Evolutionary conservation across 176 grass and related monocot genomes (phyloP).

Genomic region (Hyparrhenia diplandra): DNA sequence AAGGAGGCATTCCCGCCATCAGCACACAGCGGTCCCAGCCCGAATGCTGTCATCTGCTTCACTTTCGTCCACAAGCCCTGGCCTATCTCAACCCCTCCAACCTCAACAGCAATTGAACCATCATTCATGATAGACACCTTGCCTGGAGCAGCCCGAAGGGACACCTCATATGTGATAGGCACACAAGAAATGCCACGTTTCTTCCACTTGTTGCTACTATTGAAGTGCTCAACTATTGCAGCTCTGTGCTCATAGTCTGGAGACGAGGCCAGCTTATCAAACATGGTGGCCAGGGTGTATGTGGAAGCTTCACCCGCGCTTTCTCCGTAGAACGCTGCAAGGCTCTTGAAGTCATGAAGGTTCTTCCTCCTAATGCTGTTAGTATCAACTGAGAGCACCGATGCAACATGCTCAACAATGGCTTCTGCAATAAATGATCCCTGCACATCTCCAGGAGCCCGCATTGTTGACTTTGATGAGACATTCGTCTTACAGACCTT

Average conservation of each 20-base stretch:
- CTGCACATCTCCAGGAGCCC: conserved; percentile 68
- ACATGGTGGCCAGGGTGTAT: conserved; percentile 64
- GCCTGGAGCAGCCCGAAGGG: conserved; percentile 23
- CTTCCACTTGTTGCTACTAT: conserved; percentile 57
- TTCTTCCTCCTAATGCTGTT: conserved; percentile 62
- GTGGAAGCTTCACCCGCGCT: conserved; percentile 37
- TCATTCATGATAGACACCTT: conserved; percentile 87
- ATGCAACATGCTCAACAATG: conserved; percentile 76
- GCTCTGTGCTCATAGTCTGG: conserved; percentile 41
- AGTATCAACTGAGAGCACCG: conserved; percentile 47
- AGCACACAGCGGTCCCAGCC: conserved; percentile 44
- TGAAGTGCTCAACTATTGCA: conserved; percentile 45
- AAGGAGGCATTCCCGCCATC: conserved; percentile 46
- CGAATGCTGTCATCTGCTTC: conserved; percentile 71
- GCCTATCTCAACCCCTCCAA: conserved; percentile 81
- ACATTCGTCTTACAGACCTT: conserved; percentile 83
- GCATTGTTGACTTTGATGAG: conserved; percentile 55
- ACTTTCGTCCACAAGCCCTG: conserved; percentile 94
- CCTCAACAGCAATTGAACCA: conserved; percentile 78
- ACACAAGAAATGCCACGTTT: conserved; percentile 86
- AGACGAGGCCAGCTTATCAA: conserved; percentile 60
- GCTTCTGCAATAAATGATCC: conserved; percentile 85
- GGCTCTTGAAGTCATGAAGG: conserved; percentile 69
- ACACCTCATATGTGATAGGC: conserved; percentile 49
- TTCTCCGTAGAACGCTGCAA: conserved; percentile 38